Percentiles rank a stretch among this genome's conserved stretches.
Evolutionary conservation across 352 stramenopile species (phyloP).

Genomic region (Elongisporangium senticosum): DNA sequence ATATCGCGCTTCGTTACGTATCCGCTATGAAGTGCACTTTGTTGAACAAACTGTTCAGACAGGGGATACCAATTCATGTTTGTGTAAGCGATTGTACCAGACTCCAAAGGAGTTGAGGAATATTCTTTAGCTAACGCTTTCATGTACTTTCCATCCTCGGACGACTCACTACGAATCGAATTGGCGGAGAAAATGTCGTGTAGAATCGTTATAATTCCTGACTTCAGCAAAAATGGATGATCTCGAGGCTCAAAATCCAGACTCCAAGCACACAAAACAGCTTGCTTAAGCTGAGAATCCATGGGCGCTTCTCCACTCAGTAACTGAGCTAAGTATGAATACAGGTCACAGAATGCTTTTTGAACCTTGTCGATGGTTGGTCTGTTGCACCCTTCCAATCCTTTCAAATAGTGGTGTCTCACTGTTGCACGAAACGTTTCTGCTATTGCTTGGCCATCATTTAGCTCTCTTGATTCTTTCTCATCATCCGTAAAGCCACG

Average conservation of each 20-base stretch:
- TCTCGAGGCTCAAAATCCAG: constrained; percentile 82
- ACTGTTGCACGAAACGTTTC: constrained; percentile 83
- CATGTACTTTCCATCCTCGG: constrained; percentile 17
- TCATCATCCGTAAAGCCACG: constrained; percentile 83
- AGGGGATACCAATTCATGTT: constrained; percentile 76
- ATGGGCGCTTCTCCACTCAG: constrained; percentile 26
- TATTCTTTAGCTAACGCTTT: constrained; percentile 11
- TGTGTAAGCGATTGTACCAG: constrained; percentile 14
- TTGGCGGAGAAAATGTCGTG: constrained; percentile 75
- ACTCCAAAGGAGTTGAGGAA: constrained; percentile 1
- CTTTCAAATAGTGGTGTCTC: constrained; percentile 83
- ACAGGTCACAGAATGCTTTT: constrained; percentile 70
- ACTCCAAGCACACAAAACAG: constrained; percentile 75
- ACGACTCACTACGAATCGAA: constrained; percentile 36
- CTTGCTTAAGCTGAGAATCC: constrained; percentile 66
- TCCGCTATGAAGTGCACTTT: constrained; percentile 56
- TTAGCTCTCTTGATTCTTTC: constrained; percentile 71
- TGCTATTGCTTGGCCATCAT: constrained; percentile 68
- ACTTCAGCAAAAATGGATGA: constrained; percentile 76
- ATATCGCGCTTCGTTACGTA: constrained; percentile 81
- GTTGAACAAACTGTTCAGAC: constrained; percentile 73
- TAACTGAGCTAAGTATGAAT: constrained; percentile 57
- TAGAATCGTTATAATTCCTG: constrained; percentile 63
- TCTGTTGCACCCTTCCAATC: constrained; percentile 75
- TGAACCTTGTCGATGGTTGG: constrained; percentile 54